Conservation (phyloP, 805 yeast genomes). For the Candida multigemmis region DNA sequence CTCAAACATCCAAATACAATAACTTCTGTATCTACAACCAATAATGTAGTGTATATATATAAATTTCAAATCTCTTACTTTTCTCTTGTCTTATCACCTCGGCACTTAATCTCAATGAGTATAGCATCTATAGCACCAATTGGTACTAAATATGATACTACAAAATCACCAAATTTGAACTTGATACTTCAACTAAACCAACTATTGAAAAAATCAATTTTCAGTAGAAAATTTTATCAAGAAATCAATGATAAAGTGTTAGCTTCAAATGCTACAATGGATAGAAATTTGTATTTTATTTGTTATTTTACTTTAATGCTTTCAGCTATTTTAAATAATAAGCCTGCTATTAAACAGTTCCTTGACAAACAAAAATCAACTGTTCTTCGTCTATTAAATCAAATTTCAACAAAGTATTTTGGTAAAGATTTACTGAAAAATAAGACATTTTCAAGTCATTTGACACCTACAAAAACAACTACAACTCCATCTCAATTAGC, state of each 20-base stretch:
- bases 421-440: background rate
- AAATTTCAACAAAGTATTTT: constrained; percentile 4
- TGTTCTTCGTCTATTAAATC: constrained; percentile 9
- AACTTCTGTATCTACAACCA: background rate
- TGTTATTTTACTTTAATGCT: constrained; percentile 32
- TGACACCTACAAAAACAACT: constrained; percentile 1
- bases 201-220: constrained; percentile 20
- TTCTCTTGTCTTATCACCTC: background rate
- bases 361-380: constrained; percentile 14
- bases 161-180: constrained; percentile 11
- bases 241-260: constrained; percentile 32
- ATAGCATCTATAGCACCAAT: constrained; percentile 9
- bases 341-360: constrained; percentile 20
- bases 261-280: constrained; percentile 22
- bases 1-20: background rate
- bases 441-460: background rate
- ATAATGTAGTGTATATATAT: background rate
- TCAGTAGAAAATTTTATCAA: constrained; percentile 30
- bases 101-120: constrained; percentile 4
- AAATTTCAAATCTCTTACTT: background rate
- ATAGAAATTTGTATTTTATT: constrained; percentile 29
- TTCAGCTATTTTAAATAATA: constrained; percentile 28
- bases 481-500: constrained; percentile 15
- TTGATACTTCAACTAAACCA: constrained; percentile 17
- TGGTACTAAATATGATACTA: constrained; percentile 4